Evolutionary conservation across 1,284 basidiomycete genomes (phyloP), one percentile per base, ranked within the genome.

Genomic region (Sporisorium scitamineum): DNA sequence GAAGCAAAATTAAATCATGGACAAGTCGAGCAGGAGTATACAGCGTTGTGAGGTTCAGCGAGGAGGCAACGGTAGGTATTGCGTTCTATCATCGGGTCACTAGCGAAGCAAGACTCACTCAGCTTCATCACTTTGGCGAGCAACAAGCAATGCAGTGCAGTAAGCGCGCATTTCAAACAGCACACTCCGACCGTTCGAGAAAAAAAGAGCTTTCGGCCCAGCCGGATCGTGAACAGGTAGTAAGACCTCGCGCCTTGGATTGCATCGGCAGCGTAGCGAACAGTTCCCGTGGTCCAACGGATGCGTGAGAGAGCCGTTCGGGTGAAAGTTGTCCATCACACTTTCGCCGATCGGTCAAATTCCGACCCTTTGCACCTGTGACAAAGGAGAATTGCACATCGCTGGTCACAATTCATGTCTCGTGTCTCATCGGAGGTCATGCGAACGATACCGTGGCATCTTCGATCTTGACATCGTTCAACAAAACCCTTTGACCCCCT

Each of bases 401-500:
- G 45, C 5, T 14, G n/a, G 16, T 27, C 24, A 47, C 24, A 20
- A 16, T 18, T 10, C 18, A 29, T 48, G 47, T 48, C 47, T 10
- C 18, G n/a, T 48, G 47, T 48, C 47, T 31, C 48, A 29, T 48
- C 47, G 47, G 27, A 48, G 16, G 24, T 27, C 13, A 26, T 47
- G 45, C 24, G 26, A 26, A 29, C 26, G 3, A 47, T 48, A 5
- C 10, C 47, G 6, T 31, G 29, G 48, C 48, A 50, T 50, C 48
- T 50, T 50, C 48, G 47, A 48, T 48, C 47, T 48, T 48, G 27
- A 48, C 27, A 26, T 29, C 24, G 22, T 45, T 9, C 14, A 47
- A 50, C 7, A 16, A 39, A n/a, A 18, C 4, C 5, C 29, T 50
- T 27, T 48, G 24, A 9, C 47, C 47, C 47, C 47, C 47, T 31